Percentiles rank a stretch among this genome's conserved stretches.
Evolutionary conservation across 371 early-diverging fungal species (phyloP).

Genomic region (Dinochytrium kinnereticum): DNA sequence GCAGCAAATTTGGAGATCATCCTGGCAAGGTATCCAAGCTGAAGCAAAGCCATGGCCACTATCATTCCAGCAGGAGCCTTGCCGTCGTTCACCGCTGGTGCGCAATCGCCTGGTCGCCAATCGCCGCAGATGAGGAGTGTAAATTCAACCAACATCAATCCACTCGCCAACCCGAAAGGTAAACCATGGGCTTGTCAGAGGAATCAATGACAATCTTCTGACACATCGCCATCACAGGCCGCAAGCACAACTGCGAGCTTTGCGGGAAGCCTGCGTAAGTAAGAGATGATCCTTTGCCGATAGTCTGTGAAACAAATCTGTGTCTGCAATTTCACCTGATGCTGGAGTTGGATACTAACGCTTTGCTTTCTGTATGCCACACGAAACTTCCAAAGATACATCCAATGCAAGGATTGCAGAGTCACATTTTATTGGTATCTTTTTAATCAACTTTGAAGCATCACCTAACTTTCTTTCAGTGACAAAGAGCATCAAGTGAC

Average conservation of each 20-base stretch:
- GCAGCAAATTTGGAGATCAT: too few species aligned
- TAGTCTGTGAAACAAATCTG: neutral
- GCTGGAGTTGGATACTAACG: too few species aligned
- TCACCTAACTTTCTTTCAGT: slow-evolving; percentile 22
- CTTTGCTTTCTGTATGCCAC: neutral
- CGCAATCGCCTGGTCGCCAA: neutral
- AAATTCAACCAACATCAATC: slow-evolving; percentile 46
- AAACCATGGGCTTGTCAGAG: neutral
- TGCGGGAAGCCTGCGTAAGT: slow-evolving; percentile 57
- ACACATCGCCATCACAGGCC: too few species aligned
- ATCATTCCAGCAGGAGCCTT: neutral
- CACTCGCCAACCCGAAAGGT: slow-evolving; percentile 57
- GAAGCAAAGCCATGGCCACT: too few species aligned
- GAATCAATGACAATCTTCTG: neutral
- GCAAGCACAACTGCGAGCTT: slow-evolving; percentile 51
- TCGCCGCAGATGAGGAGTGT: slow-evolving; percentile 1
- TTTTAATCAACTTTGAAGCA: neutral
- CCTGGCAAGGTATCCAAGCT: too few species aligned
- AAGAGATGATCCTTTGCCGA: neutral
- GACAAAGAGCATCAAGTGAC: slow-evolving; percentile 52
- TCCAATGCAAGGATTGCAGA: slow-evolving; percentile 54
- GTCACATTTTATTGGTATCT: slow-evolving; percentile 57
- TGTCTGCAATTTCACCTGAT: neutral
- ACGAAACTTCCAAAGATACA: slow-evolving; percentile 35
- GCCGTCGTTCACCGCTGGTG: neutral